A percentile compares a stretch with the other conserved stretches of the same genome.
phyloP scores from a whole-genome alignment of 1,284 basidiomycete genomes.

The Apiotrichum brassicae region DNA sequence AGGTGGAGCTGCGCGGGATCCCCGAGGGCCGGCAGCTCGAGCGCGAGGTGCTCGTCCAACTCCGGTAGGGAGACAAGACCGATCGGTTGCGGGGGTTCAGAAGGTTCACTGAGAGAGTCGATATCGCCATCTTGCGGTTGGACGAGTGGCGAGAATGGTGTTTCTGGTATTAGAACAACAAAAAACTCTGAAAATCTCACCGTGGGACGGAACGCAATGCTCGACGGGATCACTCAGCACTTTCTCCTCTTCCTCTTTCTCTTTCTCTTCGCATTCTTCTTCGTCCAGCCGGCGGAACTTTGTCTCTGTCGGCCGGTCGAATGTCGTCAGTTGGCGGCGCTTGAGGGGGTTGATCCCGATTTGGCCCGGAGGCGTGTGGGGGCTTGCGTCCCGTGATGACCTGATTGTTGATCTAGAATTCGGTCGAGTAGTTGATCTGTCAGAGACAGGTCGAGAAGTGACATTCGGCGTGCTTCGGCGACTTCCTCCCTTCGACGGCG shows the following conservation, averaged over 20 bases:
- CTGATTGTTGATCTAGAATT: too few relatives aligned
- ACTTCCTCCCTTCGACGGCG: too few relatives aligned
- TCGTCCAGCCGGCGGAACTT: neutral
- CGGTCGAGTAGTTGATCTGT: too few relatives aligned
- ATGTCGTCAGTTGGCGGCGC: neutral
- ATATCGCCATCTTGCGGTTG: too few relatives aligned
- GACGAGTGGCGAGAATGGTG: too few relatives aligned
- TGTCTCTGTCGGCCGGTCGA: neutral
- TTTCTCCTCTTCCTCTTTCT: neutral
- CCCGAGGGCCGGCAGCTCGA: neutral
- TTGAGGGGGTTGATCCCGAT: constrained; percentile 3
- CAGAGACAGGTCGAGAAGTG: too few relatives aligned
- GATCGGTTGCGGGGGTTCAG: neutral
- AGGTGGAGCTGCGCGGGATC: neutral
- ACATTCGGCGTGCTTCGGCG: too few relatives aligned
- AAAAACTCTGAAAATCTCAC: too few relatives aligned
- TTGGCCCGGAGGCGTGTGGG: neutral
- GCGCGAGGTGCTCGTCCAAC: neutral
- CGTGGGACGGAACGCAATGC: too few relatives aligned
- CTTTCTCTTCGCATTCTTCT: neutral
- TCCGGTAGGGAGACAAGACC: neutral
- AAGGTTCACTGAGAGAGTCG: too few relatives aligned
- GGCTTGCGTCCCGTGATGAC: neutral
- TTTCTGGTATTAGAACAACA: too few relatives aligned
- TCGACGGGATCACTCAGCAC: neutral